Conservation (phyloP, 1,284 basidiomycete genomes). For the Fomitopsis pinicola region DNA sequence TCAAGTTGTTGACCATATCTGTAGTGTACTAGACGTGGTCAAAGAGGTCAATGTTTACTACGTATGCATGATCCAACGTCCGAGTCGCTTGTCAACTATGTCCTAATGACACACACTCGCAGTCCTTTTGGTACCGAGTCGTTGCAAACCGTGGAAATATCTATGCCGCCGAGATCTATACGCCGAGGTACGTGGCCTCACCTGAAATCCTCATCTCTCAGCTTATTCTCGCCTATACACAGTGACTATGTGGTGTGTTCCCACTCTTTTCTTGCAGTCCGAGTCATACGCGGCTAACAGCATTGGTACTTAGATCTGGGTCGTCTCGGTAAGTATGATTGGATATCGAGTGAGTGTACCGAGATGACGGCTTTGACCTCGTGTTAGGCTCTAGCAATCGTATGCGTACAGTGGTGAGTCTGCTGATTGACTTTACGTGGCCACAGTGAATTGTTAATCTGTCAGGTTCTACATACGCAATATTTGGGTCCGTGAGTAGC, state of each 20-base stretch:
- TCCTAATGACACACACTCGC: too few species aligned
- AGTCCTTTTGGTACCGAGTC: background rate
- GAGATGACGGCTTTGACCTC: background rate
- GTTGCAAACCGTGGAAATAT: background rate
- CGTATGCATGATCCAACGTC: background rate
- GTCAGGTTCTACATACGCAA: background rate
- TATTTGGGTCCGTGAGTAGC: background rate
- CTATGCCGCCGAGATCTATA: background rate
- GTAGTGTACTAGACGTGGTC: background rate
- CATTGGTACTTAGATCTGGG: background rate
- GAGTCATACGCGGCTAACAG: background rate
- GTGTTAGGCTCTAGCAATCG: background rate
- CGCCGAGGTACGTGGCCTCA: background rate
- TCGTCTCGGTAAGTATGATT: background rate
- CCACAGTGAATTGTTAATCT: too few species aligned
- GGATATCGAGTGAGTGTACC: background rate
- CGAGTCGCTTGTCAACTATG: too few species aligned
- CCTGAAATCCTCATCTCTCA: background rate
- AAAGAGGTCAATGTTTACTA: background rate
- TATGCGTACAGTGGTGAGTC: background rate
- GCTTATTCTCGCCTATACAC: background rate
- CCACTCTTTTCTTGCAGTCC: background rate
- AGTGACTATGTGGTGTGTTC: background rate
- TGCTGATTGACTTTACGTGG: too few species aligned
- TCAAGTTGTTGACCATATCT: background rate